Conservation (phyloP, 352 stramenopile genomes). For the Phytophthora pinifolia region DNA sequence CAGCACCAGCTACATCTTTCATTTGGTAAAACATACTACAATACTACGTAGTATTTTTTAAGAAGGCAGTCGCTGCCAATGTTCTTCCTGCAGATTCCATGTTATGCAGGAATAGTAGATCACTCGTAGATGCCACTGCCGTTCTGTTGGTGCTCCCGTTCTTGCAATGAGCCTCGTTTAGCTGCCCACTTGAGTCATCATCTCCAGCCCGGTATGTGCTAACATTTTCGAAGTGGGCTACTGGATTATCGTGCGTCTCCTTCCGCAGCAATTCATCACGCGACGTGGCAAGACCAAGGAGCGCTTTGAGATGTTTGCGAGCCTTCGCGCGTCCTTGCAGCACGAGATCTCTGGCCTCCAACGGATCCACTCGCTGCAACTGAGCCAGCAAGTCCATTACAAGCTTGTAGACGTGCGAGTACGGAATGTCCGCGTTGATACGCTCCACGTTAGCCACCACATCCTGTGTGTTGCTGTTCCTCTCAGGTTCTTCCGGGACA, state of each 20-base stretch:
- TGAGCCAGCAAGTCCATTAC: conserved; percentile 56
- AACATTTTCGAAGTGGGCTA: conserved; percentile 8
- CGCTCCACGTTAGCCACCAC: conserved; percentile 26
- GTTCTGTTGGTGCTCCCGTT: not conserved
- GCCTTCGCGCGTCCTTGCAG: conserved; percentile 32
- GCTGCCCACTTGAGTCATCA: conserved; percentile 1
- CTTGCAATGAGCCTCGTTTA: not conserved
- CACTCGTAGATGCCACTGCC: too few relatives aligned
- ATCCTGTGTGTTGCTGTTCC: conserved; percentile 8
- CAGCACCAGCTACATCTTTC: too few relatives aligned
- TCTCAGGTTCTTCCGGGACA: conserved; percentile 5
- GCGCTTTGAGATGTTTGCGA: conserved; percentile 28
- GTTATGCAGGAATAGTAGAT: too few relatives aligned
- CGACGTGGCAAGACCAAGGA: conserved; percentile 19
- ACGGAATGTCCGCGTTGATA: conserved; percentile 48
- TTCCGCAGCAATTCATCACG: conserved; percentile 11
- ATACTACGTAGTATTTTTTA: too few relatives aligned
- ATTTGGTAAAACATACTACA: too few relatives aligned
- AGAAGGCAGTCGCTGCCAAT: too few relatives aligned
- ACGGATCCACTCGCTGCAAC: conserved; percentile 39
- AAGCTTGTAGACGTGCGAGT: conserved; percentile 55
- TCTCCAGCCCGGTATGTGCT: conserved; percentile 4
- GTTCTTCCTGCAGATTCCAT: too few relatives aligned
- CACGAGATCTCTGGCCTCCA: conserved; percentile 62
- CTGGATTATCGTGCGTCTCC: not conserved